A percentile compares a stretch with the other conserved stretches of the same genome.
phyloP scores from a whole-genome alignment of 345 rosid species.

The Corymbia maculata region DNA sequence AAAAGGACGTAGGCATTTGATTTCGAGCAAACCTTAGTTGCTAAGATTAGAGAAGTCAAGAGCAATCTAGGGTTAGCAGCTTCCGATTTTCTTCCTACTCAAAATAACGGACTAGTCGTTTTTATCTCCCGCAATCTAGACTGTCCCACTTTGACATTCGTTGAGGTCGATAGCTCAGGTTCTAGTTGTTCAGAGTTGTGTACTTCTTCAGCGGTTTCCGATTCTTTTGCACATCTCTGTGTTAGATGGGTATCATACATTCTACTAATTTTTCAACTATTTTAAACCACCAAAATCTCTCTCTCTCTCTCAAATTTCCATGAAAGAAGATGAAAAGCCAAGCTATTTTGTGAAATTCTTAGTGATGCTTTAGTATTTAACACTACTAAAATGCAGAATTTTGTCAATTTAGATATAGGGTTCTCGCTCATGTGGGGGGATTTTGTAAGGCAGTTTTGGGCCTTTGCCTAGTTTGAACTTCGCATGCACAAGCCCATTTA shows the following conservation, averaged over 20 bases:
- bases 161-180: accelerated
- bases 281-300: neutral
- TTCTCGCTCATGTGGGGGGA: neutral
- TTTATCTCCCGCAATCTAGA: neutral
- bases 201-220: neutral
- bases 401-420: neutral
- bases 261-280: neutral
- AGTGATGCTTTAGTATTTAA: neutral
- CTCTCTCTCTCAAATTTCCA: neutral
- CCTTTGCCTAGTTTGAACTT: neutral
- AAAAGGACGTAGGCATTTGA: neutral
- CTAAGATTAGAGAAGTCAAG: neutral
- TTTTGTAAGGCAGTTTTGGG: neutral
- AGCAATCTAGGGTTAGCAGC: neutral
- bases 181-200: neutral
- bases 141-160: neutral
- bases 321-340: neutral
- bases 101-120: neutral
- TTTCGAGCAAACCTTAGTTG: neutral
- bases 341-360: neutral
- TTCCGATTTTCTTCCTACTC: neutral
- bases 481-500: neutral
- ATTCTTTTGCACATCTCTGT: neutral
- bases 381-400: neutral
- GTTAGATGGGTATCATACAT: neutral